Percentiles rank a stretch among this genome's conserved stretches.
phyloP scores from a whole-genome alignment of 164 flowering plant genomes.

The Tinospora cordifolia region DNA sequence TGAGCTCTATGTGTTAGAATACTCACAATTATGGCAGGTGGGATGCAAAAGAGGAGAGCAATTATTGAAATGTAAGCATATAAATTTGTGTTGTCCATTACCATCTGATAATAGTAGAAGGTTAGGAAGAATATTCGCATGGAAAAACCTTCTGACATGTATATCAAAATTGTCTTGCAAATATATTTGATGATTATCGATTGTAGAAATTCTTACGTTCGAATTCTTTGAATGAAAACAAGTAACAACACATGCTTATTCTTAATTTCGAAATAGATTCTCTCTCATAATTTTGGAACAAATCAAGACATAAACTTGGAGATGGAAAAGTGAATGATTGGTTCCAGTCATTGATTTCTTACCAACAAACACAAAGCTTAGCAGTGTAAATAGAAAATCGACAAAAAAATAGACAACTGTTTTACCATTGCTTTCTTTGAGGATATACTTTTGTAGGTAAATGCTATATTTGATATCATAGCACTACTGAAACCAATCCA shows the following conservation, averaged over 20 bases:
- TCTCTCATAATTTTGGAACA: not conserved
- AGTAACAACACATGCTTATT: not conserved
- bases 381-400: not conserved
- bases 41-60: constrained; percentile 50
- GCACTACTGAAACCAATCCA: constrained; percentile 57
- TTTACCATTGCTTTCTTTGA: constrained; percentile 64
- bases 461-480: constrained; percentile 58
- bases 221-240: not conserved
- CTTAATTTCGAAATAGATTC: not conserved
- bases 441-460: constrained; percentile 53
- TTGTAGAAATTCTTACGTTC: not conserved
- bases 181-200: not conserved
- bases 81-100: constrained; percentile 64
- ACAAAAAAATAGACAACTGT: not conserved
- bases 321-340: not conserved
- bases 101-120: constrained; percentile 32
- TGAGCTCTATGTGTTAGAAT: not conserved
- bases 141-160: not conserved
- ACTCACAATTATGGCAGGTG: constrained; percentile 54
- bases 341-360: not conserved
- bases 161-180: not conserved
- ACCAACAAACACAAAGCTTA: not conserved
- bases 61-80: constrained; percentile 60
- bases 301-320: not conserved
- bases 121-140: not conserved